Evolutionary conservation across 2,329 filamentous ascomycete species (phyloP).

Genomic region (Beauveria pseudobassiana): DNA sequence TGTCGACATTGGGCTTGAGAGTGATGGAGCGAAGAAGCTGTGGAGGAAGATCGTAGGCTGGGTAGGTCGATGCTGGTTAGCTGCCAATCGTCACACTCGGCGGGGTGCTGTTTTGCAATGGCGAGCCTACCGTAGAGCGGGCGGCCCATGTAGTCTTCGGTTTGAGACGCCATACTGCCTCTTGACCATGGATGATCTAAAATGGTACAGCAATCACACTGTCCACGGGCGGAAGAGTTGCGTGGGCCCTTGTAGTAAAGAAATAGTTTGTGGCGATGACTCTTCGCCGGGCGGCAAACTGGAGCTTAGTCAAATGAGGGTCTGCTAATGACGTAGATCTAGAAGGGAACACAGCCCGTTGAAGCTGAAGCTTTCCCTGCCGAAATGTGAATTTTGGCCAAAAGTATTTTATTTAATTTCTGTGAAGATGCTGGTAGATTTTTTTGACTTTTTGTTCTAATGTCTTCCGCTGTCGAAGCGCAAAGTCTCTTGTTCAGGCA

Average conservation of each 20-base stretch:
- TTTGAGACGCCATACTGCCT: constrained; percentile 29
- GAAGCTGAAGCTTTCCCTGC: too few relatives aligned
- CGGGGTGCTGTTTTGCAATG: background rate
- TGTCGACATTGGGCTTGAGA: constrained; percentile 30
- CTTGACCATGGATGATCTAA: background rate
- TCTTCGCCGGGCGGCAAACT: constrained; percentile 1
- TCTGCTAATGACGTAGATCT: background rate
- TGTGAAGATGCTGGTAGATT: too few relatives aligned
- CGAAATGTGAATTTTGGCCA: too few relatives aligned
- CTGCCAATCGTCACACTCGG: constrained; percentile 1
- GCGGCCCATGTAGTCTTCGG: constrained; percentile 40
- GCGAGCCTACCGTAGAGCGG: constrained; percentile 41
- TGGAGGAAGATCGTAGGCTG: constrained; percentile 75
- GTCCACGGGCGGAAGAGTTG: constrained; percentile 1
- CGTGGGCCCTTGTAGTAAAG: constrained; percentile 11
- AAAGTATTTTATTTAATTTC: too few relatives aligned
- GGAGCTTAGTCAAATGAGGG: constrained; percentile 7
- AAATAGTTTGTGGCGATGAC: background rate
- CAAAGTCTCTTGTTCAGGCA: too few relatives aligned
- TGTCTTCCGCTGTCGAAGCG: too few relatives aligned
- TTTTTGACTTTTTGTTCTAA: too few relatives aligned
- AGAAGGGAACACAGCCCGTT: background rate
- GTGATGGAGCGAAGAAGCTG: constrained; percentile 64
- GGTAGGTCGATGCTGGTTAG: constrained; percentile 12
- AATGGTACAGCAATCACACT: background rate